Percentiles rank a stretch among this genome's conserved stretches.
Evolutionary conservation across 352 stramenopile species (phyloP).

Genomic region (Aphanomyces astaci): DNA sequence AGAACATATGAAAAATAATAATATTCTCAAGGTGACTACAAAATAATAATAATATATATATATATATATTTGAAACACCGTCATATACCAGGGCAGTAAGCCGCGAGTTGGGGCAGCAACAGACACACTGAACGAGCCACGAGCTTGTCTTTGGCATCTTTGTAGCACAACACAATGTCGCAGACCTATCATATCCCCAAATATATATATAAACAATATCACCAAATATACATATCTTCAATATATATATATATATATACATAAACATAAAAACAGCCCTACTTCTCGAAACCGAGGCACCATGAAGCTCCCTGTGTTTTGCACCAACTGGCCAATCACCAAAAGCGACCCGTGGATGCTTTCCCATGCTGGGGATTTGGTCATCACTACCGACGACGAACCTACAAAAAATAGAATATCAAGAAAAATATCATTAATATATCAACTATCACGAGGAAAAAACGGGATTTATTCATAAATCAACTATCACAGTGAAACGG

Average conservation of each 20-base stretch:
- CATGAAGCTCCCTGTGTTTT: slow-evolving; percentile 95
- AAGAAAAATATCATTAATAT: too few relatives aligned
- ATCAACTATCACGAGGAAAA: too few relatives aligned
- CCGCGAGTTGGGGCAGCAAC: slow-evolving; percentile 90
- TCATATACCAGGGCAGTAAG: slow-evolving; percentile 71
- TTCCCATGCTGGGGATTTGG: slow-evolving; percentile 46
- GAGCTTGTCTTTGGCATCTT: slow-evolving; percentile 78
- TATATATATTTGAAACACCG: too few relatives aligned
- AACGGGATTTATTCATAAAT: too few relatives aligned
- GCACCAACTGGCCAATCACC: slow-evolving; percentile 90
- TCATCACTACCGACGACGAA: background rate
- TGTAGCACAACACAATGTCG: slow-evolving; percentile 89
- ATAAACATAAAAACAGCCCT: background rate
- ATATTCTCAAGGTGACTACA: too few relatives aligned
- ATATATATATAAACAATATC: too few relatives aligned
- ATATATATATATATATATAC: background rate
- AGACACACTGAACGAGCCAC: slow-evolving; percentile 74
- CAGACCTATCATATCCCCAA: slow-evolving; percentile 43
- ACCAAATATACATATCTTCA: too few relatives aligned
- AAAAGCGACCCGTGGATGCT: slow-evolving; percentile 93
- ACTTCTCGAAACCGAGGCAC: slow-evolving; percentile 94
- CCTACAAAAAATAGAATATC: background rate
- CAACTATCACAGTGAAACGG: too few relatives aligned
- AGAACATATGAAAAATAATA: too few relatives aligned
- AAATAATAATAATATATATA: too few relatives aligned